Conservation (phyloP, 202 grass and related monocot species). For the Carex arenaria region DNA sequence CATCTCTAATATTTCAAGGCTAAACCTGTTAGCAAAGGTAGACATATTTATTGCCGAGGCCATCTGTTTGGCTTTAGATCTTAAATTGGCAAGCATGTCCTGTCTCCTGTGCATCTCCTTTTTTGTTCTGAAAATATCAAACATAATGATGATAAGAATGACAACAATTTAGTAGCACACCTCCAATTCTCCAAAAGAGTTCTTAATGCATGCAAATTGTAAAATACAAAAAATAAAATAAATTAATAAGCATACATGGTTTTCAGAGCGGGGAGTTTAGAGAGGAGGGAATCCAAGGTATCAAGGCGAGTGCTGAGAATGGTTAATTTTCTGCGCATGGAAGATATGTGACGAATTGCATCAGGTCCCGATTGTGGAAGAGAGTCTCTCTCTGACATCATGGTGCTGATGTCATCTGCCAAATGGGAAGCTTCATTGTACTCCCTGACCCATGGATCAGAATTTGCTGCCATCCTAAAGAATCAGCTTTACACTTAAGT, state of each 20-base stretch:
- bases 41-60: conserved; percentile 34
- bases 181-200: neutral
- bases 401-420: conserved; percentile 28
- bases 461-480: conserved; percentile 25
- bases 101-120: conserved; percentile 54
- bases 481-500: neutral
- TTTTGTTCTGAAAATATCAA: conserved; percentile 32
- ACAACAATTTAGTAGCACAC: neutral
- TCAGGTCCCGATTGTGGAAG: conserved; percentile 42
- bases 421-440: conserved; percentile 49
- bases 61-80: conserved; percentile 44
- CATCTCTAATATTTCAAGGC: neutral
- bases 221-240: neutral
- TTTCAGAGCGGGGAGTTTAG: conserved; percentile 40
- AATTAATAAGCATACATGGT: conserved; percentile 33
- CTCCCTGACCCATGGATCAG: conserved; percentile 49
- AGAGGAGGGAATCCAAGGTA: conserved; percentile 42
- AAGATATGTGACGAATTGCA: conserved; percentile 35
- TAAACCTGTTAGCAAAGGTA: conserved; percentile 25
- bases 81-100: conserved; percentile 47
- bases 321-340: conserved; percentile 53
- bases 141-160: neutral
- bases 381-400: conserved; percentile 41
- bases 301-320: conserved; percentile 54
- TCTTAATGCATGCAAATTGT: neutral